These are phyloP conservation scores for Hirsutella rhossiliensis DNA, from an alignment of 2,329 filamentous ascomycete genomes.

Conservation along the genomic window DNA sequence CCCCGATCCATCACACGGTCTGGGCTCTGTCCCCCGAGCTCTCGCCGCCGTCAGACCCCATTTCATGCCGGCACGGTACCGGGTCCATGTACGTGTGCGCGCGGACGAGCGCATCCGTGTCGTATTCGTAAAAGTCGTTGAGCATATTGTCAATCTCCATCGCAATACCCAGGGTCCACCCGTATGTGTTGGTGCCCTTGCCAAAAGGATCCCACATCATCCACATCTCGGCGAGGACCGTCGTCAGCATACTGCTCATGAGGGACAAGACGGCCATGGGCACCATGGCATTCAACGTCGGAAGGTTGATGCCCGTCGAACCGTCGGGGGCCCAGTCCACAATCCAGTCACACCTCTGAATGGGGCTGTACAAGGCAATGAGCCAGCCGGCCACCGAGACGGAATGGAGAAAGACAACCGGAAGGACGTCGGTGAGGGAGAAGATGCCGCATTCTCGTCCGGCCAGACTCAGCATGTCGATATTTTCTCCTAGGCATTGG, in stretches of 20 bases:
- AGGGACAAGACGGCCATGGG: conserved; percentile 4
- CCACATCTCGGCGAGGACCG: conserved; percentile 11
- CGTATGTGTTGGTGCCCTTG: conserved; percentile 9
- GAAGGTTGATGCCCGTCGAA: not conserved
- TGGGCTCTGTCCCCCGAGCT: not conserved
- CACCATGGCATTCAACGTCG: not conserved
- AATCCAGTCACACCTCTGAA: conserved; percentile 9
- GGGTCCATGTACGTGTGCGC: conserved; percentile 8
- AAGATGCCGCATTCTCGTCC: conserved; percentile 10
- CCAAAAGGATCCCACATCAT: conserved; percentile 14
- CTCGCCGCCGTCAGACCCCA: not conserved
- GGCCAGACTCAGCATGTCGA: conserved; percentile 10
- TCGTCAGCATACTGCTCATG: conserved; percentile 6
- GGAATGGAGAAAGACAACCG: conserved; percentile 8
- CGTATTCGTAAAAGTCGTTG: conserved; percentile 13
- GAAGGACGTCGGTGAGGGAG: conserved; percentile 8
- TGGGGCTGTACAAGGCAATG: conserved; percentile 6
- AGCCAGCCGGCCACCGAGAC: conserved; percentile 4
- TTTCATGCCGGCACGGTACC: not conserved
- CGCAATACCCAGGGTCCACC: conserved; percentile 15
- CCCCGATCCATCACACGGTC: not conserved
- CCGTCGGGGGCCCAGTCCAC: not conserved
- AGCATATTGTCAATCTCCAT: conserved; percentile 15
- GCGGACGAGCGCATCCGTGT: conserved; percentile 3
- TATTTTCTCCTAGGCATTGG: conserved; percentile 10